phyloP scores from a whole-genome alignment of 305 asterid genomes.

The Fraxinus floribunda region DNA sequence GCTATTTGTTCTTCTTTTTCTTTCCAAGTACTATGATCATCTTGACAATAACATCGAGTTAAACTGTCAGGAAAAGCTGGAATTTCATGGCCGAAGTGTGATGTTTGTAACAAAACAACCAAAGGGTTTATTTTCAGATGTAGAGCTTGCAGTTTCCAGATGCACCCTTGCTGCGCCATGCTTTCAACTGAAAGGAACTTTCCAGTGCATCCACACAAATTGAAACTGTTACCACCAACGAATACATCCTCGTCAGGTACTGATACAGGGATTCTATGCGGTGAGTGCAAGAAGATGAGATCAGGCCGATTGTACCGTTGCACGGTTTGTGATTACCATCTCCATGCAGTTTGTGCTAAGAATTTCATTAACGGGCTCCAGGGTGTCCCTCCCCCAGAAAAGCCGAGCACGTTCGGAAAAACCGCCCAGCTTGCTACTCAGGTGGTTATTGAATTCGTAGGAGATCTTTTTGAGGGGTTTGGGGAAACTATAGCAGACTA shows the following conservation, averaged over 20 bases:
- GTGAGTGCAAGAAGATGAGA: slow-evolving; percentile 63
- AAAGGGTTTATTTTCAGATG: slow-evolving; percentile 76
- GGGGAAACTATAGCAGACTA: slow-evolving; percentile 81
- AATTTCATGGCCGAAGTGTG: slow-evolving; percentile 69
- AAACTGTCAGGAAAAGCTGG: slow-evolving; percentile 44
- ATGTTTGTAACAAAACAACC: slow-evolving; percentile 58
- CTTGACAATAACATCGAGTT: background rate
- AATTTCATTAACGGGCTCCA: slow-evolving; percentile 62
- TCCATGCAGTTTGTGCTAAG: slow-evolving; percentile 83
- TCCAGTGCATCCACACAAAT: slow-evolving; percentile 51
- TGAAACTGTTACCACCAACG: slow-evolving; percentile 49
- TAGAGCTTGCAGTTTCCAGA: slow-evolving; percentile 78
- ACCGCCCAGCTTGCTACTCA: slow-evolving; percentile 78
- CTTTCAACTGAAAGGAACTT: slow-evolving; percentile 47
- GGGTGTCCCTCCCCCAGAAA: slow-evolving; percentile 55
- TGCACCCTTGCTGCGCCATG: slow-evolving; percentile 94
- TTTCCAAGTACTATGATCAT: background rate
- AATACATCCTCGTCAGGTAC: slow-evolving; percentile 11
- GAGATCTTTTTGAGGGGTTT: slow-evolving; percentile 68
- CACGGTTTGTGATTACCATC: slow-evolving; percentile 63
- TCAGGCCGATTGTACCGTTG: slow-evolving; percentile 65
- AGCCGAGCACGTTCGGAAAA: slow-evolving; percentile 55
- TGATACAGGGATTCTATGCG: slow-evolving; percentile 31
- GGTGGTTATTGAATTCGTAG: slow-evolving; percentile 65
- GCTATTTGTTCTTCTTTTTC: background rate